Base-by-base conservation (phyloP, 768 basidiomycete species). In the Kwoniella mangroviensis region DNA sequence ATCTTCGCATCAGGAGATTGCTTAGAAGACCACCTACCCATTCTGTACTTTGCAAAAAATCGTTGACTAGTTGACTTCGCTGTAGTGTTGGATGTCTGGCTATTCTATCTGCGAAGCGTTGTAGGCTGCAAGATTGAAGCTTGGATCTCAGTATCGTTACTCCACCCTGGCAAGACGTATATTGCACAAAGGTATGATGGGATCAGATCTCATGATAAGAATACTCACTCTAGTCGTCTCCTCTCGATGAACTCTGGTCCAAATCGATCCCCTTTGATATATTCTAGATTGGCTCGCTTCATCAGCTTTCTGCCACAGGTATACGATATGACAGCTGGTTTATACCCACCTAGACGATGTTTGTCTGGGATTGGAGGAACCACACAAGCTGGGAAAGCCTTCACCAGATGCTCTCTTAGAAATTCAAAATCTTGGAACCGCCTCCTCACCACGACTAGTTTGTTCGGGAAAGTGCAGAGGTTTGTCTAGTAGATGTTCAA, bases 351-450 rank as follows among this genome's bases (percentile, higher is more conserved):
- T 79, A 98, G 85, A 63, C 97, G 87, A 79, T 98, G 97, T 83
- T 98, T 99, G 83, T 94, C 94, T 7, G 97, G 97, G 56, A 99
- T 87, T 10, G 93, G 92, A 28, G 97, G 95, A 0, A 98, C 93
- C n/a, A 99, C 94, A 78, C 94, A 96, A 66, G 97, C 97, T 3
- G 94, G 94, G 79, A 98, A 99, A 84, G 95, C 91, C 84, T 90
- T 90, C 12, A 89, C 88, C 26, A 99, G 88, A 76, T 96, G 89
- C 56, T 96, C 90, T 68, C 92, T 87, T 57, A 99, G 86, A 81
- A 98, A 98, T 45, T 92, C 92, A 84, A 99, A 99, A 84, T 99
- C 97, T 78, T 95, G 93, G 84, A 96, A 99, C 41, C 97, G 90
- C 68, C 97, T 87, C 60, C 97, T 89, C 28, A 82, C 81, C 17